Percentiles rank a stretch among this genome's conserved stretches.
Conservation (phyloP, 805 yeast species). For the Metschnikowia lachancei region DNA sequence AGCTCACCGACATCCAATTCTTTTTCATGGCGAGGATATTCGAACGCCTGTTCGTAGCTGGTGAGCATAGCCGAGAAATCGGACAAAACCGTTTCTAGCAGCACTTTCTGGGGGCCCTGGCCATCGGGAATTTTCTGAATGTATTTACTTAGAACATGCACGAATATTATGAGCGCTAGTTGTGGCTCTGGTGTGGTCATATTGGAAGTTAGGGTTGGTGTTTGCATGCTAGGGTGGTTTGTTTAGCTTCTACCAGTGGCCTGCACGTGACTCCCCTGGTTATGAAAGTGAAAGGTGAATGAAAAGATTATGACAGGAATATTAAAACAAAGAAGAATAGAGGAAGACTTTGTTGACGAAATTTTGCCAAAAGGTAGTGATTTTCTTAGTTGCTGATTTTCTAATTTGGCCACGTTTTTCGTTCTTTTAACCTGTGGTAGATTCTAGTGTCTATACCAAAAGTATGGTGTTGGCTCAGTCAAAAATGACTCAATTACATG, state of each 20-base stretch:
- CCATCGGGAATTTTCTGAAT: not conserved
- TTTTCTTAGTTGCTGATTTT: too few species aligned
- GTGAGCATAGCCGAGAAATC: conserved; percentile 10
- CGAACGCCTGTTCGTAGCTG: conserved; percentile 11
- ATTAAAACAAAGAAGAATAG: too few species aligned
- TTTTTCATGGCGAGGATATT: not conserved
- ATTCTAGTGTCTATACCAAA: not conserved
- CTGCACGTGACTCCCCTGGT: too few species aligned
- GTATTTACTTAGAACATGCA: conserved; percentile 6
- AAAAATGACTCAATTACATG: too few species aligned
- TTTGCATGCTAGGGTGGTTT: not conserved
- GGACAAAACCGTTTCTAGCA: conserved; percentile 7
- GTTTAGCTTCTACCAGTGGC: not conserved
- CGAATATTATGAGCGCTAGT: conserved; percentile 4
- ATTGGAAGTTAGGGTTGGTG: not conserved
- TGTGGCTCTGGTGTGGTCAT: not conserved
- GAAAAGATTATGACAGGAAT: too few species aligned
- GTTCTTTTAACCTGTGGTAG: too few species aligned
- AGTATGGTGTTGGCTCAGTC: too few species aligned
- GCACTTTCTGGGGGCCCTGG: conserved; percentile 2
- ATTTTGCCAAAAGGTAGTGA: too few species aligned
- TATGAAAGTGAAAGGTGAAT: too few species aligned
- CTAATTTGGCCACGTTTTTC: too few species aligned
- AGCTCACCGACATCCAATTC: conserved; percentile 2
- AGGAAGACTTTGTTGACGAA: too few species aligned